A percentile compares a stretch with the other conserved stretches of the same genome.
Evolutionary conservation across 228 moss, liverwort and hornwort species (phyloP).

Genomic region (Sphagnum magellanicum): DNA sequence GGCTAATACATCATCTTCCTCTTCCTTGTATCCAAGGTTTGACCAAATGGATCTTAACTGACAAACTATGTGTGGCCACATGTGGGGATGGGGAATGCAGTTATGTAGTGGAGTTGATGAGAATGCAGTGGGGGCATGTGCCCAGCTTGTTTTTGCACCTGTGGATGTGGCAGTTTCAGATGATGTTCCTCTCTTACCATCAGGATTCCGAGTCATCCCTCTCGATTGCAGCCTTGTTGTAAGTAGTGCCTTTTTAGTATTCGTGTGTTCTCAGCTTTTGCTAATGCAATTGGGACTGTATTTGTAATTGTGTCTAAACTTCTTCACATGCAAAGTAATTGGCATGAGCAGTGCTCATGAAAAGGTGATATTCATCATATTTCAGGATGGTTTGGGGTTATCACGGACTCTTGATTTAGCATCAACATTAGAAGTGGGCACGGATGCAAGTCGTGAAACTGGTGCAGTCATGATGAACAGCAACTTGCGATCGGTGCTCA

Average conservation of each 20-base stretch:
- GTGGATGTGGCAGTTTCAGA: constrained; percentile 68
- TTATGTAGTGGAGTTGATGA: constrained; percentile 74
- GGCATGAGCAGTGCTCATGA: no score
- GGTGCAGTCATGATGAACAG: constrained; percentile 32
- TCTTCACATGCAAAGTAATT: no score
- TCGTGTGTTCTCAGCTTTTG: no score
- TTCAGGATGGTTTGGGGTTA: constrained; percentile 69
- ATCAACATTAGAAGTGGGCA: constrained; percentile 59
- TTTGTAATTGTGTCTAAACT: no score
- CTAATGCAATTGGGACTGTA: no score
- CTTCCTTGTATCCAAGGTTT: no score
- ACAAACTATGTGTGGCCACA: no score
- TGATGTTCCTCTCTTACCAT: constrained; percentile 65
- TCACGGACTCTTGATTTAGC: constrained; percentile 65
- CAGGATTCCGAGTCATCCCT: constrained; percentile 73
- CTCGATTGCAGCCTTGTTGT: constrained; percentile 57
- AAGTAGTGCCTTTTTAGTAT: constrained; percentile 9
- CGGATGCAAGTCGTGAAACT: constrained; percentile 27
- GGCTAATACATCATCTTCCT: no score
- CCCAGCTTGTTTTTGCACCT: constrained; percentile 72
- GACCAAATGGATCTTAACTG: no score
- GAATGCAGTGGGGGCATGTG: constrained; percentile 68
- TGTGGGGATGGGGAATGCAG: constrained; percentile 12
- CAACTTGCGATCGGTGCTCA: constrained; percentile 51
- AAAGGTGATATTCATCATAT: constrained; percentile 4